Evolutionary conservation across 305 asterid genomes (phyloP).

Genomic region (Fraxinus sp.): DNA sequence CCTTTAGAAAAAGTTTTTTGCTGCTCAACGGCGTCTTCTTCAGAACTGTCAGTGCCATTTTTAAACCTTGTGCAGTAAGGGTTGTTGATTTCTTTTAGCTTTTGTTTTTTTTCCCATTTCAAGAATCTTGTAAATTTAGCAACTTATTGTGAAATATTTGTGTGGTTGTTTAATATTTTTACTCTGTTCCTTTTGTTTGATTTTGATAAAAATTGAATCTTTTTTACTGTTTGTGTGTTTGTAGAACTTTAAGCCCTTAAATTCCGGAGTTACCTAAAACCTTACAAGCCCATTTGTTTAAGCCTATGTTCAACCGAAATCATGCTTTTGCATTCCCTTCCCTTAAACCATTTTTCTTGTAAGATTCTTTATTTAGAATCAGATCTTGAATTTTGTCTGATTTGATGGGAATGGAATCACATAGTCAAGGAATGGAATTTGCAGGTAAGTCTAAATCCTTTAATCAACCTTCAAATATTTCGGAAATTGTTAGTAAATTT

Average conservation of each 20-base stretch:
- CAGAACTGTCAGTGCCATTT: constrained; percentile 31
- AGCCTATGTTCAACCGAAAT: constrained; percentile 28
- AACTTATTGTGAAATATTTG: not conserved
- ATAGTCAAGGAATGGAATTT: constrained; percentile 40
- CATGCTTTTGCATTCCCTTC: constrained; percentile 32
- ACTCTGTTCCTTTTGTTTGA: constrained; percentile 15
- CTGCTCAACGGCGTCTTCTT: constrained; percentile 28
- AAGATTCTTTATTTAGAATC: constrained; percentile 14
- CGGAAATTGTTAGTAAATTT: constrained; percentile 46
- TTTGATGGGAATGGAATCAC: constrained; percentile 41
- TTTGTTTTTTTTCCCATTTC: constrained; percentile 21
- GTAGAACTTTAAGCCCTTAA: constrained; percentile 13
- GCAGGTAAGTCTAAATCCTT: constrained; percentile 41
- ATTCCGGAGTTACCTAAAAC: constrained; percentile 22
- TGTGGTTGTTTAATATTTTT: constrained; percentile 16
- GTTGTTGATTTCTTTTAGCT: not conserved
- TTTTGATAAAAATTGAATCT: not conserved
- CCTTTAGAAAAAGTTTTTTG: not conserved
- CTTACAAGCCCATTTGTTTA: constrained; percentile 16
- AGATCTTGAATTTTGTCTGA: constrained; percentile 27
- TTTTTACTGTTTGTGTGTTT: not conserved
- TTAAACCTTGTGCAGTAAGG: constrained; percentile 32
- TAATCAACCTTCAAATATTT: constrained; percentile 47
- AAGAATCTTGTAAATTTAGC: constrained; percentile 23
- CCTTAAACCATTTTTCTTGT: constrained; percentile 23